Evolutionary conservation across 2,329 filamentous ascomycete species (phyloP).

Genomic region (Apiospora sp.): DNA sequence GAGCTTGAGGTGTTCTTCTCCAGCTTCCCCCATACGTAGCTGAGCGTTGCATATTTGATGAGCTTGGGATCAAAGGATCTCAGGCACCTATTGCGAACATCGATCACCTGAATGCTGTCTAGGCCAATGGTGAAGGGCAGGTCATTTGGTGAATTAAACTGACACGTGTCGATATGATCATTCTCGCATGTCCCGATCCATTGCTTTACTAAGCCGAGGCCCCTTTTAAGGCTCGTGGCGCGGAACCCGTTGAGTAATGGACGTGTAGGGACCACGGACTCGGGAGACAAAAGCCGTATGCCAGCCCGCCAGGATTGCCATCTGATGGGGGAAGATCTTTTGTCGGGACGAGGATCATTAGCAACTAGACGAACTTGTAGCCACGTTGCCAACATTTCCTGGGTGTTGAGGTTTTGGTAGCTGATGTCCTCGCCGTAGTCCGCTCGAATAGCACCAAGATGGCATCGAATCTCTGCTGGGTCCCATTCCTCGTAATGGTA

Average conservation of each 20-base stretch:
- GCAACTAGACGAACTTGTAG: neutral
- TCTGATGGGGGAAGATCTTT: no score
- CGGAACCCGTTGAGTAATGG: constrained; percentile 11
- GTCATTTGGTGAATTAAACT: neutral
- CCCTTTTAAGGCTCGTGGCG: neutral
- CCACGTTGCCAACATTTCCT: constrained; percentile 9
- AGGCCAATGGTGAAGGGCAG: neutral
- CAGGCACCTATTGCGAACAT: neutral
- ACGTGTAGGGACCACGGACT: constrained; percentile 4
- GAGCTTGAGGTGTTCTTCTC: neutral
- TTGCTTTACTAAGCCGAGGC: neutral
- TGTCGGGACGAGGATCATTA: neutral
- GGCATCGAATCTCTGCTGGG: neutral
- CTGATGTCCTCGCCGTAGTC: neutral
- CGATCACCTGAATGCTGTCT: neutral
- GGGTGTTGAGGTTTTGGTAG: neutral
- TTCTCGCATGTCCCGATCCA: constrained; percentile 3
- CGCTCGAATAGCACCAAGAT: neutral
- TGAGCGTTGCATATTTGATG: constrained; percentile 18
- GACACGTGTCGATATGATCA: neutral
- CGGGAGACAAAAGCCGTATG: constrained; percentile 20
- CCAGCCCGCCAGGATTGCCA: no score
- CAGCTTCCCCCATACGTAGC: constrained; percentile 6
- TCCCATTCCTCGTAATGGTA: neutral
- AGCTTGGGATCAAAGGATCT: neutral